A percentile compares a stretch with the other conserved stretches of the same genome.
These are phyloP conservation scores for Thalassiosira livingstoniorum DNA, from an alignment of 352 stramenopile genomes.

Conservation along the genomic window DNA sequence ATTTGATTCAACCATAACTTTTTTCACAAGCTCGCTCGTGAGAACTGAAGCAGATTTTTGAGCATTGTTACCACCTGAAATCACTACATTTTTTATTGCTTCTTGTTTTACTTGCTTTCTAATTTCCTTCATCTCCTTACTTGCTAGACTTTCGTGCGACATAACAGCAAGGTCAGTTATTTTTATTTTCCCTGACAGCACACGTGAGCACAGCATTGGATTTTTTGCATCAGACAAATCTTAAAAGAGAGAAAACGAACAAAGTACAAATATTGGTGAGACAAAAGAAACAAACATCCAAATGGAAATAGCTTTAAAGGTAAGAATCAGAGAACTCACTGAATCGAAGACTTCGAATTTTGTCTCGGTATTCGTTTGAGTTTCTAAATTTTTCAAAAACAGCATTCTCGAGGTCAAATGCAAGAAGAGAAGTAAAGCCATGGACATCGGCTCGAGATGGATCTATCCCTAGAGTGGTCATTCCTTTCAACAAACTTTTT, in stretches of 20 bases:
- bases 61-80: slow-evolving; percentile 38
- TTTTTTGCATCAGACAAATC: slow-evolving; percentile 66
- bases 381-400: slow-evolving; percentile 61
- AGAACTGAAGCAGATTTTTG: too few species aligned
- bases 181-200: slow-evolving; percentile 71
- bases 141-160: slow-evolving; percentile 71
- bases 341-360: slow-evolving; percentile 65
- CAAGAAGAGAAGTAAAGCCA: slow-evolving; percentile 66
- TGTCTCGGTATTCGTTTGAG: slow-evolving; percentile 74
- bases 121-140: slow-evolving; percentile 63
- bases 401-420: slow-evolving; percentile 75
- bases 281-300: not conserved
- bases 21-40: too few species aligned
- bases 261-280: not conserved
- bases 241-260: not conserved
- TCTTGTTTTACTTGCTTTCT: slow-evolving; percentile 60
- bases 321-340: too few species aligned
- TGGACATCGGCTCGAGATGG: slow-evolving; percentile 28
- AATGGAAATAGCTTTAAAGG: too few species aligned
- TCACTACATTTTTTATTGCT: slow-evolving; percentile 63
- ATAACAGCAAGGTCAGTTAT: slow-evolving; percentile 66
- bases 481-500: slow-evolving; percentile 60
- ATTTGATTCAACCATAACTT: too few species aligned
- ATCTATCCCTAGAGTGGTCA: slow-evolving; percentile 64
- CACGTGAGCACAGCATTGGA: slow-evolving; percentile 66